Evolutionary conservation across 768 basidiomycete genomes (phyloP).

Genomic region (Mrakia blollopis): DNA sequence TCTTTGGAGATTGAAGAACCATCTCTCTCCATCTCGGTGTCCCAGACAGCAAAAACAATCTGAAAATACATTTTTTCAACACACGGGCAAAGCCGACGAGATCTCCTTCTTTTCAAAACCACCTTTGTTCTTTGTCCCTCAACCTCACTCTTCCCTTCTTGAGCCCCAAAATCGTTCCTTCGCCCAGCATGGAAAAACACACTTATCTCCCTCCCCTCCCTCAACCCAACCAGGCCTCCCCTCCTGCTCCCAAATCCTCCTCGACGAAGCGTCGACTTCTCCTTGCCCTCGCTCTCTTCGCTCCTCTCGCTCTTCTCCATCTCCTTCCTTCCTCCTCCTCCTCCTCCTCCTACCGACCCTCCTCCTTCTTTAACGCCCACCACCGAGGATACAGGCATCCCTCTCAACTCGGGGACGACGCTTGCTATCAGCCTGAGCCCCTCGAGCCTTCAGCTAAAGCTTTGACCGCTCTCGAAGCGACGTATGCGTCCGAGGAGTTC

Average conservation of each 20-base stretch:
- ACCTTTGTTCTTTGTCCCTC: neutral
- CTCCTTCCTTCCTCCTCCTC: neutral
- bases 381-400: neutral
- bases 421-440: constrained; percentile 1
- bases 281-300: constrained; percentile 9
- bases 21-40: neutral
- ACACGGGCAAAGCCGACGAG: neutral
- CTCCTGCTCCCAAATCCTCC: neutral
- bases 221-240: neutral
- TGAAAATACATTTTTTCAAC: neutral
- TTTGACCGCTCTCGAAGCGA: constrained; percentile 5
- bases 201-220: neutral
- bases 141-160: too few relatives aligned
- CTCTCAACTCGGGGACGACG: neutral
- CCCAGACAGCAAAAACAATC: neutral
- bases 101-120: neutral
- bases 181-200: neutral
- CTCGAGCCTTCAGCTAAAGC: neutral
- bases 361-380: neutral
- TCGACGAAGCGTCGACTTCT: neutral
- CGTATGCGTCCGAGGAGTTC: constrained; percentile 45
- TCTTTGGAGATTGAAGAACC: neutral
- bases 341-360: neutral
- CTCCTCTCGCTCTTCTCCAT: constrained; percentile 6
- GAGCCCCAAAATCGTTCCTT: too few relatives aligned